Evolutionary conservation across 129 eudicot genomes (phyloP).

Genomic region (Saposhnikovia divaricata): DNA sequence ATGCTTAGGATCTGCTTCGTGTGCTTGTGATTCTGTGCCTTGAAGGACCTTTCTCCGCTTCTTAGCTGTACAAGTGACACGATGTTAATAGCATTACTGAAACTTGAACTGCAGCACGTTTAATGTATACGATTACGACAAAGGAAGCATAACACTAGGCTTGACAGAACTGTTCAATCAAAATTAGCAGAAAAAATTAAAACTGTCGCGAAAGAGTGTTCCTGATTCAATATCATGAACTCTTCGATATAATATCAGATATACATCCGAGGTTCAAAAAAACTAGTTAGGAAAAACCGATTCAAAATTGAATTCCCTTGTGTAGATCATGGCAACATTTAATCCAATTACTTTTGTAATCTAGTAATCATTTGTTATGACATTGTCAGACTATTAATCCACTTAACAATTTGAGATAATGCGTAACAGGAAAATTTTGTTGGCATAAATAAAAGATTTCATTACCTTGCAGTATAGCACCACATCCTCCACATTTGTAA

Average conservation of each 20-base stretch:
- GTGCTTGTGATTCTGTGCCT: constrained; percentile 9
- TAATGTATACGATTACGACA: background rate
- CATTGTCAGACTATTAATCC: background rate
- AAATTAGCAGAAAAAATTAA: background rate
- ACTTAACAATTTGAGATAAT: background rate
- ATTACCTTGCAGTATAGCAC: constrained; percentile 50
- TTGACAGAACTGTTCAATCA: background rate
- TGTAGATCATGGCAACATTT: background rate
- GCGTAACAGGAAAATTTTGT: background rate
- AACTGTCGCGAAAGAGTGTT: background rate
- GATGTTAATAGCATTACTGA: background rate
- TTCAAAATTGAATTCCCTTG: background rate
- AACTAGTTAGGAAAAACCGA: background rate
- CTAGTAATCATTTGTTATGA: background rate
- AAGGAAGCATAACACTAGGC: background rate
- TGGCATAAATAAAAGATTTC: background rate
- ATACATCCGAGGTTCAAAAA: background rate
- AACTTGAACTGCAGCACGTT: background rate
- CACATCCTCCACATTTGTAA: constrained; percentile 67
- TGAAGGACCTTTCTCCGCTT: constrained; percentile 21
- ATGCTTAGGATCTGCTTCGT: constrained; percentile 12
- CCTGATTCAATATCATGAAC: background rate
- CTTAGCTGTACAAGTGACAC: constrained; percentile 43
- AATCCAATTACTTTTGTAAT: background rate
- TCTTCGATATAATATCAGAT: background rate